Conservation (phyloP, 2,329 filamentous ascomycete genomes). For the Epichloe gansuensis region DNA sequence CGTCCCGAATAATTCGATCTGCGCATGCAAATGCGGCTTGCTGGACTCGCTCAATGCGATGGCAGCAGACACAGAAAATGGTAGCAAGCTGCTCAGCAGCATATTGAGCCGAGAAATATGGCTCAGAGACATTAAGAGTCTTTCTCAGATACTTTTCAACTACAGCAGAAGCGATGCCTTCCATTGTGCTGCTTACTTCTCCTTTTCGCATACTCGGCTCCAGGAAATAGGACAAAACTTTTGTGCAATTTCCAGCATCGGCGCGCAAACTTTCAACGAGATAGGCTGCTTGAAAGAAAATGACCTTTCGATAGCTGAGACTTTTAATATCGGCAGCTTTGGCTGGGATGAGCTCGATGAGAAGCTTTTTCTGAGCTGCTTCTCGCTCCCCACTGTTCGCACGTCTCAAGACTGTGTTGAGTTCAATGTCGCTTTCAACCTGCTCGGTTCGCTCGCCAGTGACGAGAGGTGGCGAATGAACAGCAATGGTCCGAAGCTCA, state of each 20-base stretch:
- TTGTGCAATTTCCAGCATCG: slow-evolving; percentile 77
- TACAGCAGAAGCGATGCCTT: slow-evolving; percentile 50
- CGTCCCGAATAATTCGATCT: slow-evolving; percentile 69
- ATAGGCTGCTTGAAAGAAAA: slow-evolving; percentile 84
- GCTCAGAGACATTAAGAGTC: slow-evolving; percentile 56
- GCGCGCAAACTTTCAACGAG: slow-evolving; percentile 82
- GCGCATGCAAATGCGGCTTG: slow-evolving; percentile 73
- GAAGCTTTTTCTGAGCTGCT: slow-evolving; percentile 64
- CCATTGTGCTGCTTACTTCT: slow-evolving; percentile 52
- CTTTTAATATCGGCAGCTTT: slow-evolving; percentile 67
- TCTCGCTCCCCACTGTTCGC: slow-evolving; percentile 72
- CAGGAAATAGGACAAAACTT: slow-evolving; percentile 83
- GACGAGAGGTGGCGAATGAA: slow-evolving; percentile 76
- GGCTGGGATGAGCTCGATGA: slow-evolving; percentile 60
- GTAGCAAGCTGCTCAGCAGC: slow-evolving; percentile 76
- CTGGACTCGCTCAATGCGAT: slow-evolving; percentile 85
- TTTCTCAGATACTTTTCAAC: slow-evolving; percentile 69
- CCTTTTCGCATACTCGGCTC: slow-evolving; percentile 67
- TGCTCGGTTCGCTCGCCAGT: slow-evolving; percentile 81
- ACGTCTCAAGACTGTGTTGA: slow-evolving; percentile 83
- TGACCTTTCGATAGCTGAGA: slow-evolving; percentile 77
- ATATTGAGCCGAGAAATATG: slow-evolving; percentile 79
- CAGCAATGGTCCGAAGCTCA: slow-evolving; percentile 72
- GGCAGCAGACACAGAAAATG: slow-evolving; percentile 82
- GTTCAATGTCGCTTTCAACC: slow-evolving; percentile 88